Percentiles rank a stretch among this genome's conserved stretches.
phyloP scores from a whole-genome alignment of 2,329 filamentous ascomycete genomes.

The Talaromyces sp. region DNA sequence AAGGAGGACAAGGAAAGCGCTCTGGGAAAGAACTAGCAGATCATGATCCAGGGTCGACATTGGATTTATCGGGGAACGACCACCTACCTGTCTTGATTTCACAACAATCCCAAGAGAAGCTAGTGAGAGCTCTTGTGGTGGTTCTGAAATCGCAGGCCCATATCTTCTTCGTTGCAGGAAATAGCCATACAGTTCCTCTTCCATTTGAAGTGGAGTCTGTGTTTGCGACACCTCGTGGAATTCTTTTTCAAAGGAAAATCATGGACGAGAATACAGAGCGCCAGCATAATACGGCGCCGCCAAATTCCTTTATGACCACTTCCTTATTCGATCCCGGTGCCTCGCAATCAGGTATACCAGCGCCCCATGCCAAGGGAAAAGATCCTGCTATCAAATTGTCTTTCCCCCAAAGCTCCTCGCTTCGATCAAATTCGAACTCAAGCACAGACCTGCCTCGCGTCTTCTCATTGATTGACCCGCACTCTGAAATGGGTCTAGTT shows the following conservation, averaged over 20 bases:
- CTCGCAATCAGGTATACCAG: constrained; percentile 37
- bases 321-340: constrained; percentile 48
- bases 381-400: constrained; percentile 53
- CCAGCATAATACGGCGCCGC: constrained; percentile 61
- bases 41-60: constrained; percentile 22
- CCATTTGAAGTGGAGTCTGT: constrained; percentile 92
- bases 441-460: constrained; percentile 62
- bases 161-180: constrained; percentile 85
- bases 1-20: constrained; percentile 15
- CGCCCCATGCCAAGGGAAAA: constrained; percentile 31
- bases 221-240: constrained; percentile 77
- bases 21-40: constrained; percentile 30
- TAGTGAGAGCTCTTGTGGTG: constrained; percentile 74
- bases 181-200: constrained; percentile 86
- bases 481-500: constrained; percentile 82
- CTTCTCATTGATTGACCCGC: constrained; percentile 81
- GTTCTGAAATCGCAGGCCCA: constrained; percentile 92
- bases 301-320: constrained; percentile 81
- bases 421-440: constrained; percentile 61
- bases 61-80: constrained; percentile 30
- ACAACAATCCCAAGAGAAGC: constrained; percentile 24
- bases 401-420: constrained; percentile 57
- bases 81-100: constrained; percentile 21
- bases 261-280: constrained; percentile 31
- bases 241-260: constrained; percentile 82